Conservation (phyloP, 352 stramenopile genomes). For the Phytophthora ohioensis region DNA sequence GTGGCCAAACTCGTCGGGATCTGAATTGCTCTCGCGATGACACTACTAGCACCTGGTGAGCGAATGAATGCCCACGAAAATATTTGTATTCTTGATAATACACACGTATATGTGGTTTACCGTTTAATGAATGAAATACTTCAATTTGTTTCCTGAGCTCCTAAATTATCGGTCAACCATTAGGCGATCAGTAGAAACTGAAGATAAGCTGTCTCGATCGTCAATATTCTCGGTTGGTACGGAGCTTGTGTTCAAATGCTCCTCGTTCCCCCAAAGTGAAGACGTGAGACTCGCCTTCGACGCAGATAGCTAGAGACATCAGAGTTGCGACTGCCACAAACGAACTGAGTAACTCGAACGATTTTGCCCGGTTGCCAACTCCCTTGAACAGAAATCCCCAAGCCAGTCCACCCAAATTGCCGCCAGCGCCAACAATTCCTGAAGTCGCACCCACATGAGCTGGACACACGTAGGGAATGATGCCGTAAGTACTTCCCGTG, state of each 20-base stretch:
- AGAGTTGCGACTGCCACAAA: conserved; percentile 32
- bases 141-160: not conserved
- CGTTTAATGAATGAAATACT: not conserved
- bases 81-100: conserved; percentile 9
- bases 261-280: conserved; percentile 17
- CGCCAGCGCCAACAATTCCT: conserved; percentile 53
- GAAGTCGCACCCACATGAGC: conserved; percentile 43
- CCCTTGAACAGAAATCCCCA: conserved; percentile 57
- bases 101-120: not conserved
- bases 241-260: conserved; percentile 20
- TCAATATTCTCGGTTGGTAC: not conserved
- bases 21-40: conserved; percentile 5
- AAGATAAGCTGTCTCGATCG: not conserved
- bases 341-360: conserved; percentile 48
- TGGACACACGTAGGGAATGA: conserved; percentile 53
- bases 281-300: conserved; percentile 16
- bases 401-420: conserved; percentile 49
- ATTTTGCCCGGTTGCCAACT: conserved; percentile 34
- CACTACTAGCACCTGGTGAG: conserved; percentile 13
- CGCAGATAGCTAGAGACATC: conserved; percentile 1
- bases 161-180: not conserved
- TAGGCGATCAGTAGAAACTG: not conserved
- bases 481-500: conserved; percentile 54
- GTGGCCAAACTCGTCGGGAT: not conserved
- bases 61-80: not conserved